Percentiles rank a stretch among this genome's conserved stretches.
Evolutionary conservation across 768 basidiomycete species (phyloP).

Genomic region (Termitomyces titanicus): DNA sequence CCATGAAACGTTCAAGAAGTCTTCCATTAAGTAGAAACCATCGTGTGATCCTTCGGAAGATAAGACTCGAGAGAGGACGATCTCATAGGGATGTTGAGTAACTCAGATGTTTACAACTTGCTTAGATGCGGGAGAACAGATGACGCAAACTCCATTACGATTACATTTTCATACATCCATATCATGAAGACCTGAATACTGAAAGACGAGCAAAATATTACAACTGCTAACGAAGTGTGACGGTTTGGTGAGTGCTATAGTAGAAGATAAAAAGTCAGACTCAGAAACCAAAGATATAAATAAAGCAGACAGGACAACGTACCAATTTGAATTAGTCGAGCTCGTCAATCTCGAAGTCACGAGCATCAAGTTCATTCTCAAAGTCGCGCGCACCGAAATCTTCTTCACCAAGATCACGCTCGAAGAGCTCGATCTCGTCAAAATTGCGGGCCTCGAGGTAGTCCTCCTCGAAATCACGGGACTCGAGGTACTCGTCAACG

Average conservation of each 20-base stretch:
- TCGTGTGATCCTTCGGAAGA: no score
- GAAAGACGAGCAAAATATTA: background rate
- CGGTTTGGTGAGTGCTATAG: background rate
- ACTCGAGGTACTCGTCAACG: background rate
- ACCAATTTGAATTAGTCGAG: constrained; percentile 1
- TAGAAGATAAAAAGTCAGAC: background rate
- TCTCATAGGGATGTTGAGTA: no score
- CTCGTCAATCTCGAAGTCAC: constrained; percentile 1
- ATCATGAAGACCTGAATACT: background rate
- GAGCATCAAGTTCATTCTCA: background rate
- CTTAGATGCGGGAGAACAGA: no score
- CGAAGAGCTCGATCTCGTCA: background rate
- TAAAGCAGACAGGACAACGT: no score
- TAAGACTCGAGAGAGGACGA: no score
- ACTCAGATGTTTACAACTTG: background rate
- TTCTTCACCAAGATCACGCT: background rate
- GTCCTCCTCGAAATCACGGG: background rate
- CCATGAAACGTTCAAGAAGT: no score
- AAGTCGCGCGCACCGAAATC: background rate
- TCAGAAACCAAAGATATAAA: background rate
- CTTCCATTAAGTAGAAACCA: no score
- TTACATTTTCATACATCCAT: background rate
- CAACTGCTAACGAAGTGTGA: background rate
- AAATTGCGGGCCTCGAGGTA: constrained; percentile 1
- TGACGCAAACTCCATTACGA: background rate